Conservation (phyloP, 257 asterid genomes). For the Solanum megistacrolobum region DNA sequence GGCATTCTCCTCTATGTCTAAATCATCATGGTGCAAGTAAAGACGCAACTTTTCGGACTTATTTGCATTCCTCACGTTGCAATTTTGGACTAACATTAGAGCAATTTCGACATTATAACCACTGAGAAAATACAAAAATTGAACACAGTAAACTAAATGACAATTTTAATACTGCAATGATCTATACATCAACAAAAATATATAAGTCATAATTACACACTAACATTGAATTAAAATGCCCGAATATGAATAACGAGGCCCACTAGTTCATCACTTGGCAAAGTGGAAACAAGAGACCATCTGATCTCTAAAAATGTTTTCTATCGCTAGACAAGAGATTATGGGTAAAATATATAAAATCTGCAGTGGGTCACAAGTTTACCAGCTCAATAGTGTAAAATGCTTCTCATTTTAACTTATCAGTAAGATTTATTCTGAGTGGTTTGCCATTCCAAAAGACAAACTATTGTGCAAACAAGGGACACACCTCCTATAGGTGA, state of each 20-base stretch:
- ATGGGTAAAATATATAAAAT: neutral
- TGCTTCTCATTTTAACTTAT: neutral
- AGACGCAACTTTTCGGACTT: neutral
- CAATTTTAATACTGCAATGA: neutral
- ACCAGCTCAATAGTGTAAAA: neutral
- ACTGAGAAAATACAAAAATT: neutral
- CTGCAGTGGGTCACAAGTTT: neutral
- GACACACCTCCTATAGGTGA: constrained; percentile 74
- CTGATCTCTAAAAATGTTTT: neutral
- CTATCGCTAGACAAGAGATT: neutral
- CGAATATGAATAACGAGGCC: neutral
- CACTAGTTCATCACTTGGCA: neutral
- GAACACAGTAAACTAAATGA: neutral
- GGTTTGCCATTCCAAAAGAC: neutral
- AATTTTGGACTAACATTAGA: neutral
- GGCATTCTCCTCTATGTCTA: neutral
- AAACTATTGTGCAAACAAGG: neutral
- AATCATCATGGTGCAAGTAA: neutral
- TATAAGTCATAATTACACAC: neutral
- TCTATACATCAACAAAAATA: neutral
- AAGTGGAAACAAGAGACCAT: neutral
- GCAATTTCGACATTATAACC: neutral
- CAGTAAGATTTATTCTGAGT: neutral
- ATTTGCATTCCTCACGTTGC: neutral
- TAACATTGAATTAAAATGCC: neutral